Evolutionary conservation across 768 basidiomycete genomes (phyloP).

Genomic region (Leccinellum albellum): DNA sequence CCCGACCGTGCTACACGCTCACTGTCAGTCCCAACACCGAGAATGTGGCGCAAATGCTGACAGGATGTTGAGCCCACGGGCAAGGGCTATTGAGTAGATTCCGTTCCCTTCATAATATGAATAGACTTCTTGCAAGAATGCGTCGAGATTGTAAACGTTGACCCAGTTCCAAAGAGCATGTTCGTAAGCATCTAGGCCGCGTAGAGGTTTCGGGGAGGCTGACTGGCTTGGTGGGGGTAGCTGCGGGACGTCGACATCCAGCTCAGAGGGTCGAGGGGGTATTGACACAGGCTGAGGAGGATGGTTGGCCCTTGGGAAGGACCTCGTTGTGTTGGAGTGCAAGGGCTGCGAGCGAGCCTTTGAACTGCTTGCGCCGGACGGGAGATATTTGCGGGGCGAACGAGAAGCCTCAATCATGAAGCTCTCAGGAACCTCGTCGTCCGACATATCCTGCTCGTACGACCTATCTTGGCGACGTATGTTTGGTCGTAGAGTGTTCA

Average conservation of each 20-base stretch:
- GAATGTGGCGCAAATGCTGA: conserved; percentile 44
- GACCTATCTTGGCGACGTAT: conserved; percentile 63
- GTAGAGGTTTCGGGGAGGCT: conserved; percentile 44
- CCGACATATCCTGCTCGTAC: conserved; percentile 59
- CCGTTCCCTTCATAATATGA: conserved; percentile 96
- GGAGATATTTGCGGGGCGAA: conserved; percentile 36
- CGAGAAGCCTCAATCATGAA: conserved; percentile 75
- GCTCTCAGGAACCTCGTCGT: conserved; percentile 82
- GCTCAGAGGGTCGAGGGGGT: conserved; percentile 64
- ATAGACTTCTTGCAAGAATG: conserved; percentile 93
- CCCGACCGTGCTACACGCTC: conserved; percentile 75
- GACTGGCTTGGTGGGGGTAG: conserved; percentile 20
- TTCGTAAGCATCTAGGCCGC: conserved; percentile 80
- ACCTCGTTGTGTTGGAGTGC: conserved; percentile 45
- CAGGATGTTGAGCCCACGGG: conserved; percentile 91
- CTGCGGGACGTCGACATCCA: conserved; percentile 39
- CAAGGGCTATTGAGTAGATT: conserved; percentile 89
- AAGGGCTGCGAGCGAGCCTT: conserved; percentile 46
- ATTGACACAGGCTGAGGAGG: conserved; percentile 41
- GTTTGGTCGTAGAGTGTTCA: conserved; percentile 63
- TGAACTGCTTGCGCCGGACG: conserved; percentile 25
- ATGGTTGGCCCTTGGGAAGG: conserved; percentile 36
- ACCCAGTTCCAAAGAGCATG: conserved; percentile 98
- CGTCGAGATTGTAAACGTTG: conserved; percentile 95
- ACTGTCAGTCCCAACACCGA: conserved; percentile 20